A percentile compares a stretch with the other conserved stretches of the same genome.
Evolutionary conservation across 257 asterid species (phyloP).

Genomic region (Solanum virginianum): DNA sequence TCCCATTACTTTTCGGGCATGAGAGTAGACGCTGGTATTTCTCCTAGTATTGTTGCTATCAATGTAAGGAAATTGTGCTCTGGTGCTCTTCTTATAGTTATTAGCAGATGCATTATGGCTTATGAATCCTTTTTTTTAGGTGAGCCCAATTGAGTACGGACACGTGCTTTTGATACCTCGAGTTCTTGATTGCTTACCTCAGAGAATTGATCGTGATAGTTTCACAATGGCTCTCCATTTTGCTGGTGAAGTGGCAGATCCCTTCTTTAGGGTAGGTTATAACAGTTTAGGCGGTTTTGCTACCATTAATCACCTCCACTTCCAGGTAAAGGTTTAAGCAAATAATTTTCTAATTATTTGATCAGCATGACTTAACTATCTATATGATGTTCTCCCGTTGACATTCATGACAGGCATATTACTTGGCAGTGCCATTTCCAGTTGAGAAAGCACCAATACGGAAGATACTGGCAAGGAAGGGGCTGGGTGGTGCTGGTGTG

Average conservation of each 20-base stretch:
- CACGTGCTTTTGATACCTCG: constrained; percentile 69
- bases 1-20: constrained; percentile 19
- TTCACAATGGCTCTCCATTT: constrained; percentile 46
- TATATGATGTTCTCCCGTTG: not conserved
- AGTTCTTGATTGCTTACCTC: constrained; percentile 55
- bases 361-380: not conserved
- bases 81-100: not conserved
- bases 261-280: constrained; percentile 58
- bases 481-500: constrained; percentile 22
- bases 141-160: constrained; percentile 82
- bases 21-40: constrained; percentile 12
- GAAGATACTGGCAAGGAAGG: constrained; percentile 31
- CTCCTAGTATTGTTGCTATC: constrained; percentile 51
- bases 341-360: not conserved
- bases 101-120: not conserved
- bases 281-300: constrained; percentile 82
- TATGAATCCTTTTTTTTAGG: constrained; percentile 25
- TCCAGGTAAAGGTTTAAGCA: constrained; percentile 35
- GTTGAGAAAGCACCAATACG: constrained; percentile 49
- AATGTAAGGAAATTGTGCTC: constrained; percentile 34
- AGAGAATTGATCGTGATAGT: constrained; percentile 39
- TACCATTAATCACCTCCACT: constrained; percentile 79
- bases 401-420: constrained; percentile 43
- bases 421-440: constrained; percentile 52
- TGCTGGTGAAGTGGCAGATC: constrained; percentile 48